Percentiles rank a stretch among this genome's conserved stretches.
phyloP scores from a whole-genome alignment of 129 eudicot species.

The Kitagawia praeruptora region DNA sequence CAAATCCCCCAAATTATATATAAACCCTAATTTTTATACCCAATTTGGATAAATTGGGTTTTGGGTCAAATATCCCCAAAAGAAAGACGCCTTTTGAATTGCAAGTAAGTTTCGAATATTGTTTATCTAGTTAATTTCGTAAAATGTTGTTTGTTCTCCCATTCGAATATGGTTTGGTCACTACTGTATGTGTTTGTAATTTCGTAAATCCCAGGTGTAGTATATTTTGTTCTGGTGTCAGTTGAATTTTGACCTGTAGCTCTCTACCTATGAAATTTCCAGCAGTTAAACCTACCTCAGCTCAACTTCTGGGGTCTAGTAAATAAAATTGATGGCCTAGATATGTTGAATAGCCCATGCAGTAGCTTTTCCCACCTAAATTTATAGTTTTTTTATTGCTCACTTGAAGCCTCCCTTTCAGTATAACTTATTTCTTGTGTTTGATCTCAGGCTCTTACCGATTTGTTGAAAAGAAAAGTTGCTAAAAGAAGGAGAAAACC shows the following conservation, averaged over 20 bases:
- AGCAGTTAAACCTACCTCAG: not conserved
- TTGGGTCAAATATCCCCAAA: no score
- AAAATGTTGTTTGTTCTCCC: no score
- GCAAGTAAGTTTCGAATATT: no score
- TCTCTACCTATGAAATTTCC: not conserved
- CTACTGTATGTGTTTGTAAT: no score
- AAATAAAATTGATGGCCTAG: not conserved
- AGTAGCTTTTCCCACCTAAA: not conserved
- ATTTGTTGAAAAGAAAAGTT: slow-evolving; percentile 76
- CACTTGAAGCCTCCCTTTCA: not conserved
- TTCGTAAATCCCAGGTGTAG: not conserved
- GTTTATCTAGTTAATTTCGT: no score
- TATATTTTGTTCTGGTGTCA: not conserved
- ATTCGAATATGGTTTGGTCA: no score
- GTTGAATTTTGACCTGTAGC: not conserved
- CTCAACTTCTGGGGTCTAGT: not conserved
- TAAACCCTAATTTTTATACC: no score
- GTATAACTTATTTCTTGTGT: slow-evolving; percentile 10
- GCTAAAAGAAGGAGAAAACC: slow-evolving; percentile 83
- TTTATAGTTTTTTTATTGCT: not conserved
- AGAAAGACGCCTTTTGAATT: no score
- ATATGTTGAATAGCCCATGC: not conserved
- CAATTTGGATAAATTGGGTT: no score
- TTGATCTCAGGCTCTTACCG: slow-evolving; percentile 59
- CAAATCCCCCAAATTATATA: no score